Evolutionary conservation across 805 yeast species (phyloP), one percentile per base, ranked within the genome.

Genomic region (Candida mattraensis): DNA sequence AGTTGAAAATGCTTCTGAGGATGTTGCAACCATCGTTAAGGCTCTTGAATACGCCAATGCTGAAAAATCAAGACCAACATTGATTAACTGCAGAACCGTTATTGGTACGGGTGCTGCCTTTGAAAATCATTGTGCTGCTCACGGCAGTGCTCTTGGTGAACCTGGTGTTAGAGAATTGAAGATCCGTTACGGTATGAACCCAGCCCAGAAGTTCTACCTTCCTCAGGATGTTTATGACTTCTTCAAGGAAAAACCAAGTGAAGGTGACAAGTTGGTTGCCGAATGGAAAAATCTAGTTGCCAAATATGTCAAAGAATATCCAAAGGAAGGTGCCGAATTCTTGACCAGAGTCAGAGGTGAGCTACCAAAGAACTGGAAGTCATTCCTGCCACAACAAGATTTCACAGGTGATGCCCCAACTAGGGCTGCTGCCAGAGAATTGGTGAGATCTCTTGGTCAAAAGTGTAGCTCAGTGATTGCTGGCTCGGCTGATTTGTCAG

Each of bases 401-500:
- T 75, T 94, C 27, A 97, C 93, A 69, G 70, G 74, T 51, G 82
- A 96, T 33, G 71, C 87, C 48, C 98, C 99, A 48, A 79, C 97
- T 40, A 85, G 99, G 76, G 91, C 91, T 75, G 74, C 89, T 59
- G 85, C 95, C 37, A 96, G 89, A 74, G 74, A 72, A 50, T 86
- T 83, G 26, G 72, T 91, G 70, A 72, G 56, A 74, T 70, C 32
- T 74, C 53, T 35, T 46, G 91, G 44, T 96, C 96, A 37, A 95
- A 87, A 74, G 69, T 44, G 43, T 22, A 39, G 33, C 18, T 24
- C 33, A 9, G 40, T 91, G 45, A 69, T 91, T 59, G 97, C 97
- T 68, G 99, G 99, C 57, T 89, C 97, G 50, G 99, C 99, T 38
- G 99, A 91, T 70, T 78, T 91, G 70, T 91, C 98, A 41, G 94